Base-by-base conservation (phyloP, 108 stramenopile genomes). In the Pseudonitzschia multiseries region DNA sequence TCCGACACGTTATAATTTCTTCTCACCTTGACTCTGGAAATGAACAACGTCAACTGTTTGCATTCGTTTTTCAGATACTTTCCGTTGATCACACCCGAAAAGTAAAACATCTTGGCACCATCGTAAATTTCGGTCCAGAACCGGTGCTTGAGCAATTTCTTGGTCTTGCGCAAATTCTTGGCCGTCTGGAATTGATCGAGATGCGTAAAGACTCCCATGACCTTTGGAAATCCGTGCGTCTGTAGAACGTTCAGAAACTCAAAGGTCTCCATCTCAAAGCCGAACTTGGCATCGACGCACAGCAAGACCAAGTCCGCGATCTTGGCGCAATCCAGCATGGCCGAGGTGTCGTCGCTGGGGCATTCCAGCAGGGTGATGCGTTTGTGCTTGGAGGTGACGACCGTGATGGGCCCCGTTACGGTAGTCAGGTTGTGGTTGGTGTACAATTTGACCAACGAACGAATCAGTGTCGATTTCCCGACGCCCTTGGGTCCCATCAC, bases 241-340 rank as follows among this genome's bases (percentile, higher is more conserved):
- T 99, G 99, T 64, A 99, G 80, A 44, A 98, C 87, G 81, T 98
- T 98, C 17, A 99, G 83, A 73, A 97, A 98, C 81, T 99, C 99
- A 66, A 99, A 99, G 22, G 97, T 97, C 71, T 99, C 97, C 98
- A 99, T 98, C 83, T 99, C 99, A 73, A 99, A 98, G 0, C 99
- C 99, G 75, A 96, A 98, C 73, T 93, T 96, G 50, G 97, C 98
- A 83, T 99, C 99, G 28, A 99, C 96, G 42, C 95, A 90, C 14
- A 99, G 76, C 32, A 99, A 77, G 10, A 98, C 97, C 4, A 99
- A 81, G 75, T 99, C 99, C 14, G 98, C 97, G 14, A 98, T 89
- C 78, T 99, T 99, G 72, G 97, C 97, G 71, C 96, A 87, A 85
- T 99, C 99, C 31, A 98, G 79, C 98, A 99, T 98, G 33, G 94